A percentile compares a stretch with the other conserved stretches of the same genome.
phyloP scores from a whole-genome alignment of 176 grass and related monocot species.

The Olyra latifolia region DNA sequence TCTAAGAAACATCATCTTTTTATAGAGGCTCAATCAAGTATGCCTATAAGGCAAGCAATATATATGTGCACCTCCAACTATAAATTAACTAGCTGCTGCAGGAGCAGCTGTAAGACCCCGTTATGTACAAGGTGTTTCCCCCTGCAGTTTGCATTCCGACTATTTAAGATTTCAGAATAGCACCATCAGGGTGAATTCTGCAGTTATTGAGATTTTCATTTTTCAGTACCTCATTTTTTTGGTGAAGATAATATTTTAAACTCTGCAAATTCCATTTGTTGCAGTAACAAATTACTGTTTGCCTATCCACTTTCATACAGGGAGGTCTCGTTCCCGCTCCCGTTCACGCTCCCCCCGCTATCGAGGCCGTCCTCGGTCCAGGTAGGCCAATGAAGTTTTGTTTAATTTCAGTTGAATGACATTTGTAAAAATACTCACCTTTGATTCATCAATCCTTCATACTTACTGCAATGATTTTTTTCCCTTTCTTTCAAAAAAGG shows the following conservation, averaged over 20 bases:
- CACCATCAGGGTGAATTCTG: not conserved
- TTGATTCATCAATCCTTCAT: not conserved
- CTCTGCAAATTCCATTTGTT: not conserved
- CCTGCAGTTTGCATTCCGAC: not conserved
- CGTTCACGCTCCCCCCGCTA: conserved; percentile 69
- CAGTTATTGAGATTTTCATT: not conserved
- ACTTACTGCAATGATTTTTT: not conserved
- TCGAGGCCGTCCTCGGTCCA: conserved; percentile 61
- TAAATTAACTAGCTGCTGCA: not conserved
- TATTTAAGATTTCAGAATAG: not conserved
- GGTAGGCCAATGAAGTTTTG: conserved; percentile 44
- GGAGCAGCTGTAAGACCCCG: not conserved
- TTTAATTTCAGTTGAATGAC: not conserved
- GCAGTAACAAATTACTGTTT: conserved; percentile 9
- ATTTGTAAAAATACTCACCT: not conserved
- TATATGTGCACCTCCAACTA: not conserved
- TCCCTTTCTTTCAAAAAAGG: conserved; percentile 33
- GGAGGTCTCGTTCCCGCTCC: conserved; percentile 72
- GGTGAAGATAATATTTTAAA: not conserved
- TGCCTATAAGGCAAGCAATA: not conserved
- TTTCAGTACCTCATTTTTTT: not conserved
- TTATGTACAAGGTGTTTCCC: not conserved
- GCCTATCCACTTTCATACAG: conserved; percentile 35
- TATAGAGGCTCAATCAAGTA: not conserved
- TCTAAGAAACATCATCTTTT: not conserved